A percentile compares a stretch with the other conserved stretches of the same genome.
phyloP scores from a whole-genome alignment of 2,329 filamentous ascomycete species.

The Didymosphaeria variabile region DNA sequence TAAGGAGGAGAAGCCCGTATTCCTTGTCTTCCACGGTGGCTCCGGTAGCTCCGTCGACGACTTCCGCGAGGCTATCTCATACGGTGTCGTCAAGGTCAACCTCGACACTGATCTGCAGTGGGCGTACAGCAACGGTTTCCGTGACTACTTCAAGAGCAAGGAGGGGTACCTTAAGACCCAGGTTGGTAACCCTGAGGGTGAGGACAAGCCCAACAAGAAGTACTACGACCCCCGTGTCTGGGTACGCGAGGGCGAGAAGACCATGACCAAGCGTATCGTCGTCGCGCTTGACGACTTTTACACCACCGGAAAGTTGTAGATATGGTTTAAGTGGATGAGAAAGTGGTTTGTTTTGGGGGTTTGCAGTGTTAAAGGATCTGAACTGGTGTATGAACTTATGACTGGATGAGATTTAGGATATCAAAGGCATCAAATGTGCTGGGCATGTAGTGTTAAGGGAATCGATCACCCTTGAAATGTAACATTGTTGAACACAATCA shows the following conservation, averaged over 20 bases:
- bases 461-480: conserved; percentile 5
- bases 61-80: conserved; percentile 66
- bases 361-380: neutral
- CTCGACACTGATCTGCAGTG: conserved; percentile 95
- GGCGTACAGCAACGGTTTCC: conserved; percentile 90
- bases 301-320: conserved; percentile 77
- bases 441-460: neutral
- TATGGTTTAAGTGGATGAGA: neutral
- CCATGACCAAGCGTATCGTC: conserved; percentile 78
- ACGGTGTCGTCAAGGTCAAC: conserved; percentile 96
- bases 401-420: conserved; percentile 13
- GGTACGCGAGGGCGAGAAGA: conserved; percentile 97
- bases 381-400: conserved; percentile 27
- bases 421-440: conserved; percentile 5
- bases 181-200: conserved; percentile 94
- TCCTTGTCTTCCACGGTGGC: conserved; percentile 99
- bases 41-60: conserved; percentile 91
- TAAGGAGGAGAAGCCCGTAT: conserved; percentile 88
- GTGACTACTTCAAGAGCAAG: conserved; percentile 93
- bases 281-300: conserved; percentile 93
- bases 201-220: conserved; percentile 99
- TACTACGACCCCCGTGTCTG: conserved; percentile 81
- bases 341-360: neutral
- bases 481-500: conserved; percentile 7
- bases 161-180: conserved; percentile 89